Evolutionary conservation across 352 stramenopile species (phyloP), one percentile per base, ranked within the genome.

Genomic region (Phytophthora colocasiae): DNA sequence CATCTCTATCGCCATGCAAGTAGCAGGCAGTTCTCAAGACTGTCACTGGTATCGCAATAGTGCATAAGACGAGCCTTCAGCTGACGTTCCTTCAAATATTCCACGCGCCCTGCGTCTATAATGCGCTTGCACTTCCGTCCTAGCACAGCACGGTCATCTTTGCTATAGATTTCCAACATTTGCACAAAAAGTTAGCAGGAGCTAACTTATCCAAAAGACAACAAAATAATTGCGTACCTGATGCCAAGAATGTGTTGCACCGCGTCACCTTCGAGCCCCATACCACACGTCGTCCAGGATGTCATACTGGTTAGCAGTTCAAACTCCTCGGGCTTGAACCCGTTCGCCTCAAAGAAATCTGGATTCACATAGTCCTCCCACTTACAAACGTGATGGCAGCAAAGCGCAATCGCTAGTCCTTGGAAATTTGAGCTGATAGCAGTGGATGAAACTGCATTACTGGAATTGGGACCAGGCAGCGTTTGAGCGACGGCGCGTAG

Each of bases 11-110:
- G 47, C 85, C 83, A 95, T 14, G 85, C 84, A 43, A 95, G 76
- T 19, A 95, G 59, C 46, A 95, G 61, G 48, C 87, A 95, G 55
- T 95, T 95, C 54, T 95, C 87, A 32, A 95, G 77, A 46, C 85
- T 95, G 41, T 93, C 87, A 10, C 66, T 58, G 14, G 82, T 77
- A 38, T 87, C 75, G 50, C 87, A 95, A 74, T 95, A 95, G 59
- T 95, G 80, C 15, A 95, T 81, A 19, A 95, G 75, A 43, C 86
- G 75, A 26, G 85, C 87, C 32, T 91, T 67, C 14, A 95, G 49
- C 40, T 80, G 69, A 2, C 80, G 66, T 6, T 77, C 51, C 44
- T 66, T 48, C 15, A 95, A 64, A 46, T 86, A 95, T 31, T 66
- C 71, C 4, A 80, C 77, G n/a, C 87, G 82, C 1, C 87, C 87